These are phyloP conservation scores for Gillenia trifoliata DNA, from an alignment of 306 rosid species.

Conservation along the genomic window DNA sequence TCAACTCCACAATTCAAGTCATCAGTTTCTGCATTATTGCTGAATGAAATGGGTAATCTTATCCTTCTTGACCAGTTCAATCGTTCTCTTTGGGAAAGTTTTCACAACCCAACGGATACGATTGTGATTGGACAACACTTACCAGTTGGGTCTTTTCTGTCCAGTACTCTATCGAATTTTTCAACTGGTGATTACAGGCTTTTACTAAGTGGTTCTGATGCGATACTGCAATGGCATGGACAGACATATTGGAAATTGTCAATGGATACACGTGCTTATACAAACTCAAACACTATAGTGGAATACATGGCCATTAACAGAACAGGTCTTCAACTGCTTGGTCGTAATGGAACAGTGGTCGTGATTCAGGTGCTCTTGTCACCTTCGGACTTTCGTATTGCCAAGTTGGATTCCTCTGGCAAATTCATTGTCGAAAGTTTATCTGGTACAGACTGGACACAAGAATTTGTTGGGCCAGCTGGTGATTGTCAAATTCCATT, in stretches of 20 bases:
- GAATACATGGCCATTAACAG: conserved; percentile 54
- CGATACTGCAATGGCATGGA: conserved; percentile 59
- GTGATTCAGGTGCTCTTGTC: conserved; percentile 48
- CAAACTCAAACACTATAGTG: conserved; percentile 32
- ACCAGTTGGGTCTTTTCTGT: conserved; percentile 45
- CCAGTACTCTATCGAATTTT: conserved; percentile 40
- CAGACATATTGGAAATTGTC: conserved; percentile 85
- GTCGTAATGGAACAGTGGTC: conserved; percentile 36
- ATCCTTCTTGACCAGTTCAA: conserved; percentile 58
- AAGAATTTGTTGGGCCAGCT: conserved; percentile 59
- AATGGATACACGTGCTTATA: conserved; percentile 35
- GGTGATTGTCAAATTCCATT: conserved; percentile 60
- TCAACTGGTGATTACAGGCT: conserved; percentile 57
- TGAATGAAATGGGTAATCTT: conserved; percentile 76
- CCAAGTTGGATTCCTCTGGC: conserved; percentile 53
- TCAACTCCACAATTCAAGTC: conserved; percentile 64
- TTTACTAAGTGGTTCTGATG: conserved; percentile 48
- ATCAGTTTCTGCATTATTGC: conserved; percentile 35
- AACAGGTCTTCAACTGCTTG: conserved; percentile 61
- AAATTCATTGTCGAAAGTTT: conserved; percentile 51
- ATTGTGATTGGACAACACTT: conserved; percentile 67
- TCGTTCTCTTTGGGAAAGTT: conserved; percentile 88
- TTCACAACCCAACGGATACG: conserved; percentile 77
- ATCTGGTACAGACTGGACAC: conserved; percentile 38
- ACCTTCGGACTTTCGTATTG: conserved; percentile 46